Percentiles rank a stretch among this genome's conserved stretches.
These are phyloP conservation scores for Spergularia bocconei DNA, from an alignment of 148 eudicot species.

Conservation along the genomic window DNA sequence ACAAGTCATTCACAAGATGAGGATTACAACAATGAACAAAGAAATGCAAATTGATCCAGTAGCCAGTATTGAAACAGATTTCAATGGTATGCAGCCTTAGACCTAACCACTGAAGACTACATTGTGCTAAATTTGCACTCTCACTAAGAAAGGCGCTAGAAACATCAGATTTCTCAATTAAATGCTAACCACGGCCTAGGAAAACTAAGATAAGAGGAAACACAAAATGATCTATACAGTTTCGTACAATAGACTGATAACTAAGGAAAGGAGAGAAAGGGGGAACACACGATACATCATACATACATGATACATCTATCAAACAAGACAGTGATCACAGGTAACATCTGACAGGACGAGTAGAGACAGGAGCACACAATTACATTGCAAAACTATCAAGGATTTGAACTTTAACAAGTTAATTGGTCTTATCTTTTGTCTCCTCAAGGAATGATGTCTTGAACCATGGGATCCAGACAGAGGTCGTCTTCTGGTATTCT, in stretches of 20 bases:
- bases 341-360: constrained; percentile 6
- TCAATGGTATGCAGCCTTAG: background rate
- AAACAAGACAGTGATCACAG: constrained; percentile 15
- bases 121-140: background rate
- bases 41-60: background rate
- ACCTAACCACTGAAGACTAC: background rate
- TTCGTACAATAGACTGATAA: constrained; percentile 7
- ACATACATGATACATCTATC: background rate
- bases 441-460: constrained; percentile 41
- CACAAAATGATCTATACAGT: constrained; percentile 24
- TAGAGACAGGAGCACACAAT: constrained; percentile 25
- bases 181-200: background rate
- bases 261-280: background rate
- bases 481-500: constrained; percentile 72
- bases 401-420: constrained; percentile 11
- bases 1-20: background rate
- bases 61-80: background rate
- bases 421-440: constrained; percentile 52
- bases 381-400: constrained; percentile 18
- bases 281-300: background rate
- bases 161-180: background rate
- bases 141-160: background rate
- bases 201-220: constrained; percentile 1
- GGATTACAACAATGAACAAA: background rate
- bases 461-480: constrained; percentile 93